phyloP scores from a whole-genome alignment of 1,284 basidiomycete species.

The Trichosporon inkin region DNA sequence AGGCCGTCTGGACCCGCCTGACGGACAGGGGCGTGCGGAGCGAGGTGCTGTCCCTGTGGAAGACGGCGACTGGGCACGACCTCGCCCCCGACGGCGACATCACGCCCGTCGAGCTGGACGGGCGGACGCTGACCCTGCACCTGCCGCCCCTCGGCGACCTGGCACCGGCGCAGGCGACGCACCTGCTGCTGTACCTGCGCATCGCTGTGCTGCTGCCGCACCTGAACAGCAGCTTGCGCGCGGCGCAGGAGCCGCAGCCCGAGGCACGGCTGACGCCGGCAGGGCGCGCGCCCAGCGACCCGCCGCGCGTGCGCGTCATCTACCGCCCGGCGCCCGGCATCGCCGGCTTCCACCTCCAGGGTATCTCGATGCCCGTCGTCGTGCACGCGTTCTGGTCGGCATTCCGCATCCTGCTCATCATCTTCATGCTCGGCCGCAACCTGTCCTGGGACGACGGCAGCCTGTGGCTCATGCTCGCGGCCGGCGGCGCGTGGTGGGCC shows the following conservation, averaged over 20 bases:
- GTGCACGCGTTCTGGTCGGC: constrained; percentile 35
- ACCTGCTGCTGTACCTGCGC: constrained; percentile 39
- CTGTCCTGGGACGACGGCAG: constrained; percentile 36
- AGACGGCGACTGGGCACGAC: constrained; percentile 20
- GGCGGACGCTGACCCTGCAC: constrained; percentile 31
- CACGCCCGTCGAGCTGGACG: constrained; percentile 37
- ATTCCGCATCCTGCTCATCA: constrained; percentile 30
- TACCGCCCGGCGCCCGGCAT: constrained; percentile 11
- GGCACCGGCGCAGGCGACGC: constrained; percentile 31
- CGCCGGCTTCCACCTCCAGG: constrained; percentile 3
- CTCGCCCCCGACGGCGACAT: constrained; percentile 26
- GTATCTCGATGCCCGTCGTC: constrained; percentile 25
- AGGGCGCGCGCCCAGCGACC: background rate
- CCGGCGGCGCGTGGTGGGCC: constrained; percentile 34
- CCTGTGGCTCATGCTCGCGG: constrained; percentile 37
- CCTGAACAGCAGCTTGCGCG: constrained; percentile 21
- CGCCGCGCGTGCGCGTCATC: constrained; percentile 5
- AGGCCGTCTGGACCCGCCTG: constrained; percentile 21
- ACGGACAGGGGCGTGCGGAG: constrained; percentile 19
- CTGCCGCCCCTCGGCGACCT: constrained; percentile 34
- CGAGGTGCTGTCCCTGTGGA: constrained; percentile 31
- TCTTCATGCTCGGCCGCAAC: constrained; percentile 42
- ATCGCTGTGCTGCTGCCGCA: constrained; percentile 35
- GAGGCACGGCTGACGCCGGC: background rate
- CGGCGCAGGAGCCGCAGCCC: background rate